These are phyloP conservation scores for Mimosa pudica DNA, from an alignment of 306 rosid genomes.

Conservation along the genomic window DNA sequence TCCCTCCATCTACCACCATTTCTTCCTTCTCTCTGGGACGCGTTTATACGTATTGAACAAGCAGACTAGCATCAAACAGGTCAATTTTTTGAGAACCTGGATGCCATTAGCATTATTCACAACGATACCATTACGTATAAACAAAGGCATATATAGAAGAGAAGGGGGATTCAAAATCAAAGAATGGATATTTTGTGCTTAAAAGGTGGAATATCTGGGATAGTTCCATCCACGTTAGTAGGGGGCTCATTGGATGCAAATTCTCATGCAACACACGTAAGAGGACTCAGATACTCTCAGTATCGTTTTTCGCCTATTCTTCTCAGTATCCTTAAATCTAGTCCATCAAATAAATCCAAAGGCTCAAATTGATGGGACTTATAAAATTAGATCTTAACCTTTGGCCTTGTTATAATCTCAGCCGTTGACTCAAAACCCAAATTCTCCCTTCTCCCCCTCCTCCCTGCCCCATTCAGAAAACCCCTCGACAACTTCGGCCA, in stretches of 20 bases:
- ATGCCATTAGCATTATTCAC: not conserved
- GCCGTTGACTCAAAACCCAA: no score
- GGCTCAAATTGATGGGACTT: no score
- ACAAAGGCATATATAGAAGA: not conserved
- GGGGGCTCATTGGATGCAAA: conserved; percentile 47
- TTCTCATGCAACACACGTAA: conserved; percentile 43
- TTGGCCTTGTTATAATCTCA: no score
- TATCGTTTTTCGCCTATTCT: no score
- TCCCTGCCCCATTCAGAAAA: no score
- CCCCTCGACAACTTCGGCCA: no score
- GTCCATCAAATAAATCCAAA: no score
- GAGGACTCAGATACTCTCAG: no score
- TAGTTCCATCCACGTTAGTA: conserved; percentile 41
- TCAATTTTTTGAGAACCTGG: conserved; percentile 13
- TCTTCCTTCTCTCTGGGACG: not conserved
- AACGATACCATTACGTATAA: not conserved
- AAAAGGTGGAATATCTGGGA: conserved; percentile 50
- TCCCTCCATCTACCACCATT: not conserved
- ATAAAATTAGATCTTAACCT: no score
- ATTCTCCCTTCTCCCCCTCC: no score
- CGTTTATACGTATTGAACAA: not conserved
- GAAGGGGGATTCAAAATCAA: not conserved
- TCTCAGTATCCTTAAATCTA: no score
- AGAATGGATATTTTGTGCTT: conserved; percentile 58
- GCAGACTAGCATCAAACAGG: not conserved